Evolutionary conservation across 2,329 filamentous ascomycete species (phyloP).

Genomic region (Lasiodiplodia sp.): DNA sequence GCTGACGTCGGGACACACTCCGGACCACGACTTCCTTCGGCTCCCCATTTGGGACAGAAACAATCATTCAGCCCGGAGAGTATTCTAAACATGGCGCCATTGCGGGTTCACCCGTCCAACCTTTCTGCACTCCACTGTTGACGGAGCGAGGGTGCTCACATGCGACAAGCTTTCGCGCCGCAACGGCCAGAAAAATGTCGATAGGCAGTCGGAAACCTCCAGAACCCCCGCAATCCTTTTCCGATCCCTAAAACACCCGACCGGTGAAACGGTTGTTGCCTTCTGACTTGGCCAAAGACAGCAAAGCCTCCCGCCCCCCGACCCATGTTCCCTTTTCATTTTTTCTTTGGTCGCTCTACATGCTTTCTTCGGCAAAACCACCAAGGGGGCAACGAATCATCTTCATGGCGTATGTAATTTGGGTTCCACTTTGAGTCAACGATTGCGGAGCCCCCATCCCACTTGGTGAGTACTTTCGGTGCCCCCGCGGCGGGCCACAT

Average conservation of each 20-base stretch:
- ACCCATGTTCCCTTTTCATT: background rate
- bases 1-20: background rate
- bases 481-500: background rate
- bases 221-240: background rate
- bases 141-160: background rate
- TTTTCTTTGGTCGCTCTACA: background rate
- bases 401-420: constrained; percentile 1
- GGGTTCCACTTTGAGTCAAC: constrained; percentile 1
- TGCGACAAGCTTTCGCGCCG: background rate
- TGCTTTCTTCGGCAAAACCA: background rate
- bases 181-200: background rate
- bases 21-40: background rate
- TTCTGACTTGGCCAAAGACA: background rate
- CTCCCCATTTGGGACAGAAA: background rate
- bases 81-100: background rate
- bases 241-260: background rate
- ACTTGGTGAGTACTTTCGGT: background rate
- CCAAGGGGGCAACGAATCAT: background rate
- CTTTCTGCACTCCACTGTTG: background rate
- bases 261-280: background rate
- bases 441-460: background rate
- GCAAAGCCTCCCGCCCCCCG: background rate
- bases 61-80: background rate
- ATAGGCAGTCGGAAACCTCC: background rate
- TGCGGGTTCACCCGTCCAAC: background rate